Percentiles rank a stretch among this genome's conserved stretches.
Evolutionary conservation across 768 basidiomycete genomes (phyloP).

Genomic region (Rhodotorula sphaerocarpa): DNA sequence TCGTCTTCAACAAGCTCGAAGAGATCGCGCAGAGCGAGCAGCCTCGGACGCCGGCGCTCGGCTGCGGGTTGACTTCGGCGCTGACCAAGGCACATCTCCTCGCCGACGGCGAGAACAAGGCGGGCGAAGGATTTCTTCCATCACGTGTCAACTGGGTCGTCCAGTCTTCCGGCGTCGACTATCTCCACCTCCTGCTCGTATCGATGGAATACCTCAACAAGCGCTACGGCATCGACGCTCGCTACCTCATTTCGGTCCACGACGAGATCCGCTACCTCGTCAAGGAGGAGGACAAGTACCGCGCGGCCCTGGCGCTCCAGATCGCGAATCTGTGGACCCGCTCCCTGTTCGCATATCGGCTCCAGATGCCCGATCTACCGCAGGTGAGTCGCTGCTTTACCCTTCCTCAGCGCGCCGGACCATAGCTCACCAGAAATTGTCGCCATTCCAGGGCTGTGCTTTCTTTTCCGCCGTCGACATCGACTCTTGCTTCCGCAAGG

Average conservation of each 20-base stretch:
- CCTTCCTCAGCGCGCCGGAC: background rate
- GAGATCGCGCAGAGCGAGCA: slow-evolving; percentile 78
- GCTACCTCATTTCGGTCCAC: slow-evolving; percentile 93
- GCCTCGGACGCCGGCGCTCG: slow-evolving; percentile 85
- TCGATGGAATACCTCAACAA: slow-evolving; percentile 80
- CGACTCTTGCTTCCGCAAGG: slow-evolving; percentile 82
- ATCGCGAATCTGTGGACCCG: slow-evolving; percentile 95
- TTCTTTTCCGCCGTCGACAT: slow-evolving; percentile 97
- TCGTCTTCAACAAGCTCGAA: slow-evolving; percentile 95
- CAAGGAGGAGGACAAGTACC: slow-evolving; percentile 75
- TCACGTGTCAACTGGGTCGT: slow-evolving; percentile 99
- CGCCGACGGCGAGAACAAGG: slow-evolving; percentile 42
- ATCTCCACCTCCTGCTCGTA: slow-evolving; percentile 90
- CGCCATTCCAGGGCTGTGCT: slow-evolving; percentile 51
- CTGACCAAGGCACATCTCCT: slow-evolving; percentile 83
- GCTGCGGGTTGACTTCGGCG: slow-evolving; percentile 86
- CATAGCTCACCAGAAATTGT: background rate
- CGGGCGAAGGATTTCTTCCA: slow-evolving; percentile 79
- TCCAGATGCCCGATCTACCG: slow-evolving; percentile 94
- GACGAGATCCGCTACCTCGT: slow-evolving; percentile 94
- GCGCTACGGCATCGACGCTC: slow-evolving; percentile 73
- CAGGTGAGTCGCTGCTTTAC: slow-evolving; percentile 53
- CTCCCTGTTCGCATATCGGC: slow-evolving; percentile 73
- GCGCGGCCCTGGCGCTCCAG: slow-evolving; percentile 84
- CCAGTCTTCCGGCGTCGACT: slow-evolving; percentile 96